Evolutionary conservation across 345 rosid species (phyloP), one percentile per base, ranked within the genome.

Genomic region (Pistacia vera): DNA sequence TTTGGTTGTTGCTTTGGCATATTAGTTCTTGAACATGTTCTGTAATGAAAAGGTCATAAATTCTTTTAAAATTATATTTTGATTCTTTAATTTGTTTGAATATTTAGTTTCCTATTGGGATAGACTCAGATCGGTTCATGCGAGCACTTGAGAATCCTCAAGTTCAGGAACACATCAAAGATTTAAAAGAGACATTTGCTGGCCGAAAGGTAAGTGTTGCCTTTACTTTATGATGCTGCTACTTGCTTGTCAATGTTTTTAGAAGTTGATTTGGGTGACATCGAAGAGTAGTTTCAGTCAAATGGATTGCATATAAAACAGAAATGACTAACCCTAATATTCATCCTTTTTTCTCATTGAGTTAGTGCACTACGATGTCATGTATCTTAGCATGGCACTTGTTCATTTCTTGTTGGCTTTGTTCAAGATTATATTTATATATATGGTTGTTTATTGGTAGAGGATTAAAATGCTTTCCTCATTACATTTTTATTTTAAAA

Each of bases 21-120:
- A 10, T 74, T 12, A 64, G 67, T 36, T 36, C 13, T 52, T 63
- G 22, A 41, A 38, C 59, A 16, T 55, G 46, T 74, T 77, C 17
- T 38, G 12, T 59, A 18, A 61, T 16, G 17, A 55, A 49, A 22
- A 78, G 22, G 14, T 55, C 48, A 52, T 48, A 60, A 30, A 25
- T 14, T 17, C 46, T 61, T 18, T 49, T 72, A 66, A 71, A 41
- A 48, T 73, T 13, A 64, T 57, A n/a, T 74, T 41, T 72, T 44
- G 62, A 57, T 55, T 25, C 25, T 25, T 48, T 69, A 63, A 60
- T 77, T 66, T 79, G 74, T 66, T 81, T 73, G 66, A 61, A 44
- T 68, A 48, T 75, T 66, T 89, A 97, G 99, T 97, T 97, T 83
- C 99, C 99, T 51, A 97, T 97, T 72, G 98, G 99, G 66, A 97